Conservation (phyloP, 495 filamentous ascomycete species). For the Trichoderma asperelloides region DNA sequence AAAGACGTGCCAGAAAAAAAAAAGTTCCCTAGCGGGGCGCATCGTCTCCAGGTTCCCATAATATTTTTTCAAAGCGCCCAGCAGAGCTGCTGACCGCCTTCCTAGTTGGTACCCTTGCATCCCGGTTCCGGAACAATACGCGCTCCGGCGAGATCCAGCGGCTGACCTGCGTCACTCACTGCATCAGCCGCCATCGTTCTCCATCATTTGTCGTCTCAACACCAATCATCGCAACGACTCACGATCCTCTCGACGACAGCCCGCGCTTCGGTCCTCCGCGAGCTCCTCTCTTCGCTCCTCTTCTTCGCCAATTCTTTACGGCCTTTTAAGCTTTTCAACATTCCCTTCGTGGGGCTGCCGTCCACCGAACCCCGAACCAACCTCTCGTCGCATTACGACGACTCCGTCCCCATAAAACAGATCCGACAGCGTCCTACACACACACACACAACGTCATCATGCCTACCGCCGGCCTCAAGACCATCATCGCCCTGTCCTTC, state of each 20-base stretch:
- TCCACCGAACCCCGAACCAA: neutral
- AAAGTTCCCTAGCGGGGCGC: conserved; percentile 2
- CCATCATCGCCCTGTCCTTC: conserved; percentile 97
- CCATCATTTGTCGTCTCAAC: conserved; percentile 1
- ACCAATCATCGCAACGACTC: neutral
- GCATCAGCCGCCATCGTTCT: conserved; percentile 4
- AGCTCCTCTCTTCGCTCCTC: neutral
- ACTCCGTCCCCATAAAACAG: neutral
- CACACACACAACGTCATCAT: conserved; percentile 43
- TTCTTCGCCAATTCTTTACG: neutral
- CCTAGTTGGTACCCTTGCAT: neutral
- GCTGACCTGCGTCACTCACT: conserved; percentile 1
- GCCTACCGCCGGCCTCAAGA: conserved; percentile 83
- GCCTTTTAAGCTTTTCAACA: neutral
- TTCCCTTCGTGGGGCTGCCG: neutral
- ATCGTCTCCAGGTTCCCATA: conserved; percentile 3
- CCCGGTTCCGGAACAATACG: neutral
- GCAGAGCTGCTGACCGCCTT: neutral
- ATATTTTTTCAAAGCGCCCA: neutral
- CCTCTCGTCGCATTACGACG: neutral
- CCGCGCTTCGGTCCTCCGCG: neutral
- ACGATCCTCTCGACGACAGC: neutral
- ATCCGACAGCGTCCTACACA: too few species aligned
- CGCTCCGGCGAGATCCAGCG: neutral
- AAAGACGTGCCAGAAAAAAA: neutral